phyloP scores from a whole-genome alignment of 2,329 filamentous ascomycete species.

The Fusarium sp. region DNA sequence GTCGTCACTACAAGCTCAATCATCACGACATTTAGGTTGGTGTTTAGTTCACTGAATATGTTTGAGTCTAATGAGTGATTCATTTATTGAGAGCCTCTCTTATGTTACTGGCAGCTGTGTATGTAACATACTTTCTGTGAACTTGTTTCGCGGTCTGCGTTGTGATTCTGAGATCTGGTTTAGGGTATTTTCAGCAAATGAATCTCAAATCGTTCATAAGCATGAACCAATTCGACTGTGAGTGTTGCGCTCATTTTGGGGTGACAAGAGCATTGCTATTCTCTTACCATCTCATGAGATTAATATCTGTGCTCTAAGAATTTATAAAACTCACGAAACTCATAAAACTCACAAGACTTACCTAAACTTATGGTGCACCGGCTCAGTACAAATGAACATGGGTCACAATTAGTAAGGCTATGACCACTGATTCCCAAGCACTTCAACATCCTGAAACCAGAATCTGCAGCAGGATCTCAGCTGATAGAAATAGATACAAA shows the following conservation, averaged over 20 bases:
- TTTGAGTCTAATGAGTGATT: neutral
- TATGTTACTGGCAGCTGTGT: too few species aligned
- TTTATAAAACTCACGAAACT: too few species aligned
- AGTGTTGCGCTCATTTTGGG: too few species aligned
- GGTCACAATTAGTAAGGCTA: too few species aligned
- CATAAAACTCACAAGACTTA: too few species aligned
- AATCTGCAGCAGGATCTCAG: neutral
- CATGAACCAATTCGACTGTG: neutral
- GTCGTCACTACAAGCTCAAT: neutral
- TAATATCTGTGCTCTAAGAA: too few species aligned
- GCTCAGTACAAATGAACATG: too few species aligned
- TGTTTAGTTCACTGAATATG: neutral
- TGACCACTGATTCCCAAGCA: too few species aligned
- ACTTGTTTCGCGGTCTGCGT: accelerated
- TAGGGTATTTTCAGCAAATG: neutral
- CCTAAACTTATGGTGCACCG: too few species aligned
- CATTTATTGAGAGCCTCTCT: neutral
- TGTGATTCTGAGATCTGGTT: neutral
- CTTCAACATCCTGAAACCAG: too few species aligned
- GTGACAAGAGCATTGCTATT: too few species aligned
- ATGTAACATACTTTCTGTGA: accelerated
- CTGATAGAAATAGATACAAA: neutral
- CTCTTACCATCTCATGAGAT: too few species aligned
- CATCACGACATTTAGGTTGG: neutral
- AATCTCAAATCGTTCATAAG: neutral